Evolutionary conservation across 352 stramenopile species (phyloP), one percentile per base, ranked within the genome.

Genomic region (Phytophthora pseudosyringae): DNA sequence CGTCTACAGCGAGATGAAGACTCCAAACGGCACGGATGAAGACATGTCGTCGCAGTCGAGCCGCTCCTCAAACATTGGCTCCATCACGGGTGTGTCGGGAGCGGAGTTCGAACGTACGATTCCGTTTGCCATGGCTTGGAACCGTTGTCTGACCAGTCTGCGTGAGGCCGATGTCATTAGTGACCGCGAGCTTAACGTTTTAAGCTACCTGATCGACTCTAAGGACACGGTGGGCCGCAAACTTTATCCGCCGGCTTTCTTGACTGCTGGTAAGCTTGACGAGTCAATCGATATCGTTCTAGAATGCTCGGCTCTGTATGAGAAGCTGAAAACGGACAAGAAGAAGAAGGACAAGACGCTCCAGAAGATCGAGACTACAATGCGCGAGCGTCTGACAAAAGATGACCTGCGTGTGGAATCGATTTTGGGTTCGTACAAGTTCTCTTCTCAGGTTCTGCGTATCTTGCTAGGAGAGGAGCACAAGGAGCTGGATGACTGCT

Each of bases 331-430:
- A 52, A 83, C 80, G 0, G 86, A 93, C 64, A 93, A 95, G 53
- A 95, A 95, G 60, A 93, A 93, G 70, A 92, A 95, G 48, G 86
- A 91, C 32, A 95, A 95, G 71, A 76, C 78, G 7, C 69, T 95
- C 40, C 84, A 95, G 54, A 95, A 95, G 71, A 88, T 95, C 48
- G 86, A 93, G 43, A 90, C 64, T 21, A 89, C 80, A 0, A 95
- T 95, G 86, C 83, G 81, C 6, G 84, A 92, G 32, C 81, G 86
- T 63, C 67, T 95, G 13, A 75, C 88, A 1, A 95, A 95, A 62
- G 86, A 95, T 43, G 84, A 95, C 36, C 41, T 95, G 45, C 84
- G 86, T 53, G 67, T 95, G 3, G 83, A 95, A 55, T 89, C 84
- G 3, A 91, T 95, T 63, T 31, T 93, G n/a, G 86, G 86, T 1